Evolutionary conservation across 2,329 filamentous ascomycete genomes (phyloP).

Genomic region (Pseudogymnoascus sp.): DNA sequence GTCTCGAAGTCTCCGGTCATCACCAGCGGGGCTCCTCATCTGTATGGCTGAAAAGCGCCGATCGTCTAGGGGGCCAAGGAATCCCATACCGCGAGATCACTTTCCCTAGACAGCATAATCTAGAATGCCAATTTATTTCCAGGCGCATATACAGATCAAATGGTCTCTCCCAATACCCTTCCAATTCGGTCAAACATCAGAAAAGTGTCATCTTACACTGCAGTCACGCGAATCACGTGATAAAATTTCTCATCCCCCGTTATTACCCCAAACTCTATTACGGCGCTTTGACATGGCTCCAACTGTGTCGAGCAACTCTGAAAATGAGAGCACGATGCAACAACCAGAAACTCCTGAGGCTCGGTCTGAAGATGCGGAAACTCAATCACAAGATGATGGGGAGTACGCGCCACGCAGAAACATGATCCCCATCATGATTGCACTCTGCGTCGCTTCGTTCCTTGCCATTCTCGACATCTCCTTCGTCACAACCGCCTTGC

Average conservation of each 20-base stretch:
- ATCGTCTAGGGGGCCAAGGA: conserved; percentile 7
- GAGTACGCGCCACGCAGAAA: conserved; percentile 11
- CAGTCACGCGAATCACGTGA: conserved; percentile 9
- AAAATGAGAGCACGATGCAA: conserved; percentile 9
- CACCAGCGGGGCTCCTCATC: conserved; percentile 7
- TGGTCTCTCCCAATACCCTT: conserved; percentile 9
- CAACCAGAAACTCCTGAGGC: conserved; percentile 9
- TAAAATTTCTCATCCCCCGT: not conserved
- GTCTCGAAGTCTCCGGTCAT: conserved; percentile 9
- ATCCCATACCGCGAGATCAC: not conserved
- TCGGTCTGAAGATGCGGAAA: conserved; percentile 11
- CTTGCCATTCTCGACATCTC: conserved; percentile 26
- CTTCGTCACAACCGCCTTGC: conserved; percentile 49
- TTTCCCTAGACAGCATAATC: conserved; percentile 2
- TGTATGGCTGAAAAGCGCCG: conserved; percentile 10
- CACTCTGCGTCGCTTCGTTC: conserved; percentile 11
- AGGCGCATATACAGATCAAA: conserved; percentile 10
- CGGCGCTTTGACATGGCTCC: conserved; percentile 11
- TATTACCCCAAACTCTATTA: conserved; percentile 11
- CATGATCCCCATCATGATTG: conserved; percentile 11
- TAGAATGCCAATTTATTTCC: conserved; percentile 7
- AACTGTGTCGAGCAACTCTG: conserved; percentile 10
- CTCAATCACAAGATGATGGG: conserved; percentile 11
- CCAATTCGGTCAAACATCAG: conserved; percentile 10
- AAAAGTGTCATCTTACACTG: conserved; percentile 9